phyloP scores from a whole-genome alignment of 805 yeast genomes.

The Candida morakotiae region DNA sequence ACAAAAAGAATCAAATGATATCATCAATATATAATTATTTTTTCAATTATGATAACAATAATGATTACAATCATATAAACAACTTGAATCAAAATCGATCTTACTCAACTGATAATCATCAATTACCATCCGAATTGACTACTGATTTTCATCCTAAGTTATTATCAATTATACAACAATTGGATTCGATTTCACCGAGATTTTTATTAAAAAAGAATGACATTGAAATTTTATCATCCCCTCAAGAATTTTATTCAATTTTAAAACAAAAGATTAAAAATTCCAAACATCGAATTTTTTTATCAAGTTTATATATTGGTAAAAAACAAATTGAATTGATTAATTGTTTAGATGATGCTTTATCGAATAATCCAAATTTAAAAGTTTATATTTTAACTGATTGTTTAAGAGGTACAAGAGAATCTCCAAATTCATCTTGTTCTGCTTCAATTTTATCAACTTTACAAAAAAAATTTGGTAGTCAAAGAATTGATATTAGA shows the following conservation, averaged over 20 bases:
- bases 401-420: conserved; percentile 90
- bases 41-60: conserved; percentile 10
- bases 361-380: conserved; percentile 55
- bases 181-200: conserved; percentile 64
- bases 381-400: conserved; percentile 75
- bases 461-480: conserved; percentile 60
- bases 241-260: conserved; percentile 65
- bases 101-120: conserved; percentile 22
- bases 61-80: no score
- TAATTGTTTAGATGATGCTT: conserved; percentile 55
- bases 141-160: conserved; percentile 42
- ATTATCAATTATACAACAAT: conserved; percentile 42
- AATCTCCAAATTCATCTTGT: conserved; percentile 66
- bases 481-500: conserved; percentile 68
- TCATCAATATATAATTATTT: conserved; percentile 24
- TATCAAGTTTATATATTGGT: conserved; percentile 86
- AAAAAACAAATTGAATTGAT: conserved; percentile 75
- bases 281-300: conserved; percentile 67
- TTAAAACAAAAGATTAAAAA: conserved; percentile 57
- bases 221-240: conserved; percentile 60
- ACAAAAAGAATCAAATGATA: conserved; percentile 13
- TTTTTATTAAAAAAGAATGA: conserved; percentile 55
- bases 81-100: conserved; percentile 7
- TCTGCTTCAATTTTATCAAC: conserved; percentile 73
- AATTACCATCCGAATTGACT: conserved; percentile 9